These are phyloP conservation scores for Calonectria leucothoes DNA, from an alignment of 2,329 filamentous ascomycete genomes.

Conservation along the genomic window DNA sequence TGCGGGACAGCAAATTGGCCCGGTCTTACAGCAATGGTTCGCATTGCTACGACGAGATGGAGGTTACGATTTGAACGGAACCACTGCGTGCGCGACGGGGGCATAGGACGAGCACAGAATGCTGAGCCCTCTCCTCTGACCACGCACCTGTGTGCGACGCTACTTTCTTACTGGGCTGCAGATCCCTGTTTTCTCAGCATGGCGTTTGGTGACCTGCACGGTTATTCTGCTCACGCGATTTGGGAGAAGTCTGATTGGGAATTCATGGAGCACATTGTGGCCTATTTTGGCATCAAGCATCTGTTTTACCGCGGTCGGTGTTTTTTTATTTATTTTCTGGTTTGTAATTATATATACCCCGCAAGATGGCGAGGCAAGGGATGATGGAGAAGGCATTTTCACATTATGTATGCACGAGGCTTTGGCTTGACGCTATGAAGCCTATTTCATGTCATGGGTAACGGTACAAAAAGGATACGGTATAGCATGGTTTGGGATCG, in stretches of 20 bases:
- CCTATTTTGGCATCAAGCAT: slow-evolving; percentile 17
- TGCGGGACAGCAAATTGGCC: slow-evolving; percentile 9
- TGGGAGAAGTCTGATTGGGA: not conserved
- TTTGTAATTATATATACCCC: slow-evolving; percentile 30
- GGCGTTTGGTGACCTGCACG: slow-evolving; percentile 29
- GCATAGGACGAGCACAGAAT: slow-evolving; percentile 20
- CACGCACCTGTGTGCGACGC: slow-evolving; percentile 35
- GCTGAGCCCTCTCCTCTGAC: slow-evolving; percentile 25
- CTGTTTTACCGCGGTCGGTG: slow-evolving; percentile 12
- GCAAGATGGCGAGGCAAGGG: slow-evolving; percentile 26
- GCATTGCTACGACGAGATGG: slow-evolving; percentile 25
- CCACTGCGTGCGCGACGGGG: slow-evolving; percentile 21
- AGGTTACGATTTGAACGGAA: slow-evolving; percentile 27
- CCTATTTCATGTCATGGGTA: slow-evolving; percentile 40
- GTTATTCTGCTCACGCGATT: slow-evolving; percentile 29
- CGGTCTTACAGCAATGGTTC: slow-evolving; percentile 26
- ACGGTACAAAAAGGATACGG: slow-evolving; percentile 42
- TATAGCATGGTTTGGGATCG: slow-evolving; percentile 22
- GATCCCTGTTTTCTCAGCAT: slow-evolving; percentile 34
- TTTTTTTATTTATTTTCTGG: not conserved
- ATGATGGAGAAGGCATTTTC: slow-evolving; percentile 31
- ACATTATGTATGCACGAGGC: slow-evolving; percentile 37
- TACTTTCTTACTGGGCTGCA: slow-evolving; percentile 43
- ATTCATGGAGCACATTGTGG: slow-evolving; percentile 27
- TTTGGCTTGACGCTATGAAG: slow-evolving; percentile 40